Evolutionary conservation across 2,329 filamentous ascomycete genomes (phyloP).

Genomic region (Pyricularia sp.): DNA sequence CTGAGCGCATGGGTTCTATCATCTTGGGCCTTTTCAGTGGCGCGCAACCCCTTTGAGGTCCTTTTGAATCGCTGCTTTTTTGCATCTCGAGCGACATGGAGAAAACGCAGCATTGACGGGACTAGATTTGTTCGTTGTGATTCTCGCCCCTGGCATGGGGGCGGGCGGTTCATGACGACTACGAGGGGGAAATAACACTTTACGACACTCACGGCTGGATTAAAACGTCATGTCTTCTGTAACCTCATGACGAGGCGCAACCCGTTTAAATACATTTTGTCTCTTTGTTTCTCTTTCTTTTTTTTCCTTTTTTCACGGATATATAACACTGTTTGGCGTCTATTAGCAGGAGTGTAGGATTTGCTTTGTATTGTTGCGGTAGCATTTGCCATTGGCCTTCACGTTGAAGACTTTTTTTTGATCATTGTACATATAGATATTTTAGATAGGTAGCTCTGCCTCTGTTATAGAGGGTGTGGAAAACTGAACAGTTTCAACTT

Average conservation of each 20-base stretch:
- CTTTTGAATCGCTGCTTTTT: background rate
- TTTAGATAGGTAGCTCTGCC: background rate
- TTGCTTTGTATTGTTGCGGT: constrained; percentile 1
- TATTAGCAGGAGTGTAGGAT: background rate
- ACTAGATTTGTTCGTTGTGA: background rate
- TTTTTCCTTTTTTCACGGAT: constrained; percentile 3
- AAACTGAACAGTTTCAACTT: background rate
- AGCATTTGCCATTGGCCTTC: background rate
- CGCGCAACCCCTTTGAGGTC: too few species aligned
- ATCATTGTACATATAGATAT: background rate
- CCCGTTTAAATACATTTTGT: background rate
- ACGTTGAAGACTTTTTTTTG: background rate
- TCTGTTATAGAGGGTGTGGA: background rate
- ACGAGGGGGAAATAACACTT: background rate
- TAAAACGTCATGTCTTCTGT: background rate
- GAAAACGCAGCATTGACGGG: background rate
- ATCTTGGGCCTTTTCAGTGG: background rate
- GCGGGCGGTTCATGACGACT: background rate
- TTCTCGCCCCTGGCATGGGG: background rate
- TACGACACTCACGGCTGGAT: background rate
- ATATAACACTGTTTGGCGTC: background rate
- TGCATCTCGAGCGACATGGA: background rate
- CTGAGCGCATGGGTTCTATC: background rate
- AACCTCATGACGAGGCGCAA: background rate
- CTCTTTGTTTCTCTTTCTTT: constrained; percentile 3